Base-by-base conservation (phyloP, 1,139 yeast genomes). In the Taphrina populina region DNA sequence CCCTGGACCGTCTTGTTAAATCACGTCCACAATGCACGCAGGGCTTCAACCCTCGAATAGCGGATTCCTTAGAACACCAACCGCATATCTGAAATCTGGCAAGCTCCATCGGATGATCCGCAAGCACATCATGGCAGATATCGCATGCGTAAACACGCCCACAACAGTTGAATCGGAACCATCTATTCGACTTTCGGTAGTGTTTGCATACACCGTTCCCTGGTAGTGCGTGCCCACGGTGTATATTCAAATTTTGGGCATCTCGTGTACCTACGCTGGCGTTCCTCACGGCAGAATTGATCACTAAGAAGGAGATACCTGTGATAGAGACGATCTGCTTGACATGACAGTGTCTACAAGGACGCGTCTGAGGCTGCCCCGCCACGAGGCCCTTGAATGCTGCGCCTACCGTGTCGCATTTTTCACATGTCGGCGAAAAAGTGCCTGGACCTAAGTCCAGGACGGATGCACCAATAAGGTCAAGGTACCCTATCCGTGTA, bases 81-180 rank as follows among this genome's bases (percentile, higher is more conserved):
- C 76, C 76, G 56, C 76, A 73, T 10, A 73, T 64, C 53, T 60
- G 52, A 24, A 75, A 65, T 37, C 64, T 65, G 3, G 75, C 75
- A 20, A 68, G 69, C 56, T 73, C 76, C 37, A 63, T 62, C 0
- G 67, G 64, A 59, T 73, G 76, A 46, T 67, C 67, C 35, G 68
- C 60, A 27, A 67, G 67, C 17, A 62, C 67, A 56, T 73, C 74
- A 56, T 73, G 76, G 60, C 76, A 73, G 49, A 66, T 62, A 56
- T 72, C 76, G 44, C 76, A 73, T 1, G 76, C 70, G 55, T 66
- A 73, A 10, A 73, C 75, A 49, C 70, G 66, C 49, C 66, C 65
- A 58, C 76, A 73, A 64, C 76, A 73, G 19, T 72, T 64, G 62
- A 73, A 73, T 35, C 76, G 63, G 61, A 73, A 72, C 76, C 76